Base-by-base conservation (phyloP, 306 rosid species). In the Vigna trinervia region DNA sequence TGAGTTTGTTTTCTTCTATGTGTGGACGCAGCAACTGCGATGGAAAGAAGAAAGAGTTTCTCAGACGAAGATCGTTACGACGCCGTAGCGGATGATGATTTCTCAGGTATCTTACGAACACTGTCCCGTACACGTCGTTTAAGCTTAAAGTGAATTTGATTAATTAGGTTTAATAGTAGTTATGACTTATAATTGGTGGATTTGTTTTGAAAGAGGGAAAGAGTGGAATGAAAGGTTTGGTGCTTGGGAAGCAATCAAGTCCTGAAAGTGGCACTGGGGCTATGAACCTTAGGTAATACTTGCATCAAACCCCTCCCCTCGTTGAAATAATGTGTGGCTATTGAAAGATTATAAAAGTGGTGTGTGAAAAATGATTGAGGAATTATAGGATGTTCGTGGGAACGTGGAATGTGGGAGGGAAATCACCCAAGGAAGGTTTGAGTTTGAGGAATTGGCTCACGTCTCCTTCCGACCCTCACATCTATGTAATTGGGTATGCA, bases 341-440 rank as follows among this genome's bases (percentile, higher is more conserved):
- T n/a, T 51, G 12, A 15, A 30, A 46, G 72, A 12, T 63, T 69
- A 13, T 1, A 20, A 62, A 47, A 45, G 50, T 67, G 57, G 6
- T 8, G 52, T 58, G 3, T 14, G 38, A 19, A 57, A 73, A 73
- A 41, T 54, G 46, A 78, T 47, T n/a, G 54, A 1, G 10, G 51
- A 52, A 41, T 41, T 8, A 58, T 51, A 95, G 98, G 79, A 88
- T 90, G 90, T 85, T 90, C 38, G 97, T 89, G 56, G 98, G 98
- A 77, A 95, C 98, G 53, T 95, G 98, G 98, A 95, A 95, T 78
- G 96, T 95, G 22, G 98, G 97, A 66, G 98, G 98, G n/a, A 92
- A 90, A 71, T 74, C 98, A 11, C 98, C 97, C 1, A 85, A 79
- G 6, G 86, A 84, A 38, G 79, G 77, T 36, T 81, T 92, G 83